A percentile compares a stretch with the other conserved stretches of the same genome.
Evolutionary conservation across 2,329 filamentous ascomycete species (phyloP).

Genomic region (Alternaria brassicae): DNA sequence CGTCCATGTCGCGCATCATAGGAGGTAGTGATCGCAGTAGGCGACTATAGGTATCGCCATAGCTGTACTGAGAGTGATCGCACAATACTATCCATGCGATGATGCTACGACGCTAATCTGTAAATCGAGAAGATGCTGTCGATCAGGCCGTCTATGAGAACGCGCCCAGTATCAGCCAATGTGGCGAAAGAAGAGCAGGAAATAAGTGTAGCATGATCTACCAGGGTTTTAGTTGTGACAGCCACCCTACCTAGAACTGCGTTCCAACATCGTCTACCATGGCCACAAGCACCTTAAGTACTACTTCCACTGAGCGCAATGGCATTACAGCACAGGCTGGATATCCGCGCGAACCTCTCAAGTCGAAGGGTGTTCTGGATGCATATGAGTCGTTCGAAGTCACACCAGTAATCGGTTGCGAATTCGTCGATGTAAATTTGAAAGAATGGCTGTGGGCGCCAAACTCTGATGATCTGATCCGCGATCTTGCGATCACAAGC

Average conservation of each 20-base stretch:
- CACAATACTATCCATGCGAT: background rate
- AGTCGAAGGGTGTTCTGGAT: conserved; percentile 61
- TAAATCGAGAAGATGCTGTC: background rate
- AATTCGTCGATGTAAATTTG: conserved; percentile 65
- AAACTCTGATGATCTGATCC: conserved; percentile 69
- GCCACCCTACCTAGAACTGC: background rate
- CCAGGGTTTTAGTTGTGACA: too few relatives aligned
- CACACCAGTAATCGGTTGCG: conserved; percentile 68
- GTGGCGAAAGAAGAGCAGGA: background rate
- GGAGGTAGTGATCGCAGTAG: background rate
- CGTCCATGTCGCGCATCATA: background rate
- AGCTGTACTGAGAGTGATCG: background rate
- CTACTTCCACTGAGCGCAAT: background rate
- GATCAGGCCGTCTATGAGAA: background rate
- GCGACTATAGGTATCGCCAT: background rate
- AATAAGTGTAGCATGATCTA: background rate
- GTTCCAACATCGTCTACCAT: background rate
- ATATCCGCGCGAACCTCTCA: conserved; percentile 22
- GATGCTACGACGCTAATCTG: background rate
- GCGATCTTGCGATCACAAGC: conserved; percentile 65
- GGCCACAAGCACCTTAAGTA: conserved; percentile 10
- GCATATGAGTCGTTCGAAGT: conserved; percentile 64
- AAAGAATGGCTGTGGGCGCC: conserved; percentile 68
- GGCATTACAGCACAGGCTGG: background rate
- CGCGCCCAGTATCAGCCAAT: too few relatives aligned